Conservation (phyloP, 345 rosid genomes). For the Eucalyptus coolabah region DNA sequence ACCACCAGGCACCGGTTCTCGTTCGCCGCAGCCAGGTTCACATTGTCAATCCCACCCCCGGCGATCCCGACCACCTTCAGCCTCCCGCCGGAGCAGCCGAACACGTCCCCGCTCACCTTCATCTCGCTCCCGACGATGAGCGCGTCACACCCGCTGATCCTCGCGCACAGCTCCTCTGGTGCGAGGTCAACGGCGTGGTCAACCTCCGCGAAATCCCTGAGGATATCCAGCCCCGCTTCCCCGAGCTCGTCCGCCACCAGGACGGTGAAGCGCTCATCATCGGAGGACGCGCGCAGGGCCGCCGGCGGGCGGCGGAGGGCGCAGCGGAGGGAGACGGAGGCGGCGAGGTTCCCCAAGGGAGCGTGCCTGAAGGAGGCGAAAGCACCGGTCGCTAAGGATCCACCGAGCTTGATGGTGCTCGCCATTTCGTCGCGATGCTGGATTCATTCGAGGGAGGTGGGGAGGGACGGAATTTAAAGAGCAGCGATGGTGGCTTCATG, state of each 20-base stretch:
- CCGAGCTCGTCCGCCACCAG: constrained; percentile 86
- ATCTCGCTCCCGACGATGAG: constrained; percentile 78
- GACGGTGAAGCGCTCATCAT: constrained; percentile 49
- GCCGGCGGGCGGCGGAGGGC: not conserved
- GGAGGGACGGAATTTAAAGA: not conserved
- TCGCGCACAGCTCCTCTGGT: constrained; percentile 74
- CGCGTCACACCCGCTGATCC: constrained; percentile 83
- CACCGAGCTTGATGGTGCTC: not conserved
- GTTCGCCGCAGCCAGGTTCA: constrained; percentile 81
- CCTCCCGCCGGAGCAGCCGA: constrained; percentile 63
- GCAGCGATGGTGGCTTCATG: not conserved
- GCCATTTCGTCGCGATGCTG: not conserved
- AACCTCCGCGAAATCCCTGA: constrained; percentile 39
- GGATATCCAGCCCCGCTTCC: constrained; percentile 47
- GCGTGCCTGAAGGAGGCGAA: not conserved
- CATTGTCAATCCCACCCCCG: constrained; percentile 89
- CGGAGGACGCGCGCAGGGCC: not conserved
- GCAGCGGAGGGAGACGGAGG: not conserved
- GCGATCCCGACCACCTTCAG: constrained; percentile 87
- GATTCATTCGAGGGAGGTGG: not conserved
- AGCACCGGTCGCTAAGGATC: not conserved
- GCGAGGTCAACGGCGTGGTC: constrained; percentile 69
- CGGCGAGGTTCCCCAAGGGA: not conserved
- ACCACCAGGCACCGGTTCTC: constrained; percentile 84
- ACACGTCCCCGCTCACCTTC: constrained; percentile 61